Base-by-base conservation (phyloP, 768 basidiomycete species). In the Leccinum pellstonianum region DNA sequence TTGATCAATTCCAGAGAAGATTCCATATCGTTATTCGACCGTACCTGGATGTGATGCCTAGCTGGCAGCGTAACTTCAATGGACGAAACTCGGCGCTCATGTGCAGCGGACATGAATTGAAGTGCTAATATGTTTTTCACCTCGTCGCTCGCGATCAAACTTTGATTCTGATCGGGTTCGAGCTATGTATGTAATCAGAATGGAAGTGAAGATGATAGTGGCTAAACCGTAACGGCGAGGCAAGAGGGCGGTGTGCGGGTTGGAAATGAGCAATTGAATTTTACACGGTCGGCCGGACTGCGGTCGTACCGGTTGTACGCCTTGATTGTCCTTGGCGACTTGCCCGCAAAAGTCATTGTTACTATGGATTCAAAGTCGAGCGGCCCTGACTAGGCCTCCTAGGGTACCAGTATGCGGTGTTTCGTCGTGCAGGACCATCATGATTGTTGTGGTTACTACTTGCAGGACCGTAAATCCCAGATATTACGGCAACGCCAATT, bases 21-120 rank as follows among this genome's bases (percentile, higher is more conserved):
- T 38, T 4, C 46, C 49, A 55, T 53, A 66, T 62, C 27, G 9
- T 29, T 52, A 41, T 51, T 52, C 21, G 4, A 25, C 51, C 21
- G 41, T 58, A 56, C 49, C 29, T 48, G 21, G 15, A 61, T 41
- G 23, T 5, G 48, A 38, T 33, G 49, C n/a, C 8, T 35, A 54
- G 17, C 23, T 41, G 19, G 56, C 37, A 12, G 41, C 15, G 41
- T 41, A 51, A 29, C 25, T 43, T 60, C 43, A n/a, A 46, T 53
- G 21, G 15, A 25, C n/a, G 27, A 59, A 52, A 38, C n/a, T 43
- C 15, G 47, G 47, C 47, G 14, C 47, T 23, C 14, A 5, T 21
- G 9, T 15, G 21, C 35, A 63, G 19, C 7, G 47, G 33, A 38
- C 19, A 38, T 37, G 55, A 29, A 29, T 29, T 46, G 12, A 19